Percentiles rank a stretch among this genome's conserved stretches.
Evolutionary conservation across 139 green algal genomes (phyloP).

Genomic region (Prasinococcaceae sp.): DNA sequence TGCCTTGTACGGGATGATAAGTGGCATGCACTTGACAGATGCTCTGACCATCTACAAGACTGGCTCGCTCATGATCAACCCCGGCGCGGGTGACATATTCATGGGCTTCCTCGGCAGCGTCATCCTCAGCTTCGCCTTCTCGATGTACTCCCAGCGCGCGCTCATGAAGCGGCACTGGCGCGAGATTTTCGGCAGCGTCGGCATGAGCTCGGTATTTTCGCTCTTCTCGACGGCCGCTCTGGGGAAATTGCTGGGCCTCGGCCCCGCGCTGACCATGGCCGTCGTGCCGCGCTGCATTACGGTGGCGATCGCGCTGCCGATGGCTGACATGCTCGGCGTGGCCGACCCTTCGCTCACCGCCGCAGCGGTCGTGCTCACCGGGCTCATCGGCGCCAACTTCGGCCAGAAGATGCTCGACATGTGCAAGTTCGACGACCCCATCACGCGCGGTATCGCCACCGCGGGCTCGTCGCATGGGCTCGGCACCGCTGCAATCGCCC

Average conservation of each 20-base stretch:
- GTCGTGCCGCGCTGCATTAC: conserved; percentile 66
- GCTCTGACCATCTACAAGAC: too few species aligned
- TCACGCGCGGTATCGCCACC: conserved; percentile 56
- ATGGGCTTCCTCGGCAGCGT: conserved; percentile 72
- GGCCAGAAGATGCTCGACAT: conserved; percentile 44
- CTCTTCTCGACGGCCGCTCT: conserved; percentile 54
- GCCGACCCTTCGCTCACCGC: conserved; percentile 50
- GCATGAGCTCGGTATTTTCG: conserved; percentile 50
- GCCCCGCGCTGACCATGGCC: conserved; percentile 36
- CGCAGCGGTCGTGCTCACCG: conserved; percentile 60
- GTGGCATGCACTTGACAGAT: too few species aligned
- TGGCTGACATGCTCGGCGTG: conserved; percentile 33
- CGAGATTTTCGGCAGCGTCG: conserved; percentile 58
- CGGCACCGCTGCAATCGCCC: conserved; percentile 62
- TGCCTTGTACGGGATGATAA: too few species aligned
- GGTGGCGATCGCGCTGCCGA: conserved; percentile 72
- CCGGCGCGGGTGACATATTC: conserved; percentile 58
- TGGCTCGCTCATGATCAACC: not conserved
- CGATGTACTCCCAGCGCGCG: conserved; percentile 45
- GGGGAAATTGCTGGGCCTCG: conserved; percentile 37
- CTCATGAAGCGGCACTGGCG: conserved; percentile 47
- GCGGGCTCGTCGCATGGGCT: conserved; percentile 59
- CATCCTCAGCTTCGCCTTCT: conserved; percentile 76
- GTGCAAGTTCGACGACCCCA: conserved; percentile 56
- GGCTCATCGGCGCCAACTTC: conserved; percentile 57